Percentiles rank a stretch among this genome's conserved stretches.
Evolutionary conservation across 2,329 filamentous ascomycete species (phyloP).

Genomic region (Orbilia oligospora): DNA sequence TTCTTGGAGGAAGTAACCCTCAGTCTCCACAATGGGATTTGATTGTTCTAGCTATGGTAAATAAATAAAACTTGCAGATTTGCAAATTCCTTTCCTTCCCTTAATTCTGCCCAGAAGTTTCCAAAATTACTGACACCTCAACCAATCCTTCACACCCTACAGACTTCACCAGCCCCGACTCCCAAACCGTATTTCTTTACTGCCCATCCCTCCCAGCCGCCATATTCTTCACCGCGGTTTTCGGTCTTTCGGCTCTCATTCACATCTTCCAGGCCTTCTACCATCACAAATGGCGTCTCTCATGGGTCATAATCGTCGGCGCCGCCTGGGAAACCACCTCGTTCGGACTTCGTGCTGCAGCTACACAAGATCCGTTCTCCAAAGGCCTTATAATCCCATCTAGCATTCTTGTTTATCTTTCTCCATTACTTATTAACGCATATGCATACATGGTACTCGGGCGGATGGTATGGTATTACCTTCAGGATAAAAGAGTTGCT

Average conservation of each 20-base stretch:
- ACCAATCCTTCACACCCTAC: not conserved
- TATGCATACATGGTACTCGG: constrained; percentile 66
- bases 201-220: constrained; percentile 67
- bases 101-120: not conserved
- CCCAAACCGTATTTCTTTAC: constrained; percentile 65
- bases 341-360: constrained; percentile 67
- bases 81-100: not conserved
- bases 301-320: constrained; percentile 69
- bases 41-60: constrained; percentile 50
- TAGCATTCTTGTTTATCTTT: constrained; percentile 68
- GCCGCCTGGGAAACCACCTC: constrained; percentile 68
- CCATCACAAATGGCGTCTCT: constrained; percentile 67
- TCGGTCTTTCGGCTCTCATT: constrained; percentile 65
- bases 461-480: constrained; percentile 65
- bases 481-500: constrained; percentile 67
- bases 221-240: constrained; percentile 66
- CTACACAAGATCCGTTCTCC: constrained; percentile 67
- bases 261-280: constrained; percentile 67
- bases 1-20: not conserved
- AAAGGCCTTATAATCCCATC: constrained; percentile 65
- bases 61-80: too few relatives aligned
- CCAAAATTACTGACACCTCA: not conserved
- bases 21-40: constrained; percentile 36
- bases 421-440: constrained; percentile 66
- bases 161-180: constrained; percentile 54